These are phyloP conservation scores for Azolla pinnata DNA, from an alignment of 75 land plant species.

Conservation along the genomic window DNA sequence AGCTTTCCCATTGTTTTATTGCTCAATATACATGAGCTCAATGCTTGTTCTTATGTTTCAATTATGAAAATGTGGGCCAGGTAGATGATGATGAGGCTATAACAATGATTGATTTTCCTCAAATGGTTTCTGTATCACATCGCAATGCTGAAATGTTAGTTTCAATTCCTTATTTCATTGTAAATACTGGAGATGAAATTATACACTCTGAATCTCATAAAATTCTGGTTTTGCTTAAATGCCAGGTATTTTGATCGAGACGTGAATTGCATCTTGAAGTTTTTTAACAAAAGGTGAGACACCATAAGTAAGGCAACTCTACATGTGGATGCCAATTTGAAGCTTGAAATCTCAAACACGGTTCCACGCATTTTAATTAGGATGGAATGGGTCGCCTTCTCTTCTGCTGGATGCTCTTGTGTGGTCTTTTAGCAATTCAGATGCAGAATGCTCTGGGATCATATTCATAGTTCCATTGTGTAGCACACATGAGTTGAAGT, in stretches of 20 bases:
- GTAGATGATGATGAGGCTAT: slow-evolving; percentile 88
- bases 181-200: too few relatives aligned
- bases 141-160: slow-evolving; percentile 92
- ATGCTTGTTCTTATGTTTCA: neutral
- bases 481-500: too few relatives aligned
- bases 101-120: slow-evolving; percentile 98
- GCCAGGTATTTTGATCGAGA: slow-evolving; percentile 98
- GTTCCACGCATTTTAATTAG: too few relatives aligned
- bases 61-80: slow-evolving; percentile 23
- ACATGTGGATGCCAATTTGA: too few relatives aligned
- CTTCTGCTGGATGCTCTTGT: too few relatives aligned
- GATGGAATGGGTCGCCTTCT: too few relatives aligned
- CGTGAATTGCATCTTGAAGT: slow-evolving; percentile 92
- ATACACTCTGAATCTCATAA: neutral
- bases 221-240: neutral
- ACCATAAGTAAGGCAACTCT: too few relatives aligned
- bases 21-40: neutral
- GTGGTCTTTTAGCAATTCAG: too few relatives aligned
- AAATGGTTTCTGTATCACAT: slow-evolving; percentile 98
- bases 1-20: neutral
- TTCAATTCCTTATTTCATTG: too few relatives aligned
- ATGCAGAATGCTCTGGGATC: too few relatives aligned
- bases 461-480: too few relatives aligned
- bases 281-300: slow-evolving; percentile 71
- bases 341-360: too few relatives aligned